A percentile compares a stretch with the other conserved stretches of the same genome.
Evolutionary conservation across 345 rosid species (phyloP).

Genomic region (Syzygium aromaticum): DNA sequence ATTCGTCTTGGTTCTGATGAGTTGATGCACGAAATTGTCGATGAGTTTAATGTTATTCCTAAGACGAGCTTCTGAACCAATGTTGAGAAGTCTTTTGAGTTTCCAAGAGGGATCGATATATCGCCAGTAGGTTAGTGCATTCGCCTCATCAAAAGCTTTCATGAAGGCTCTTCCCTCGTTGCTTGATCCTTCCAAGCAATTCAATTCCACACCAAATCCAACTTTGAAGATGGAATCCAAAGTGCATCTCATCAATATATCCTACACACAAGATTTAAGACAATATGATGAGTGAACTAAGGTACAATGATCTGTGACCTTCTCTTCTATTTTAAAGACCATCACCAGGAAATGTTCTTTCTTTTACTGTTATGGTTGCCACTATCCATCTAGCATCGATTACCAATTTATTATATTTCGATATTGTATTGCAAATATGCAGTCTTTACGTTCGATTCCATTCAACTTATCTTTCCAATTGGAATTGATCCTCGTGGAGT

Average conservation of each 20-base stretch:
- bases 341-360: neutral
- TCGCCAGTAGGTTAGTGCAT: conserved; percentile 39
- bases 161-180: conserved; percentile 34
- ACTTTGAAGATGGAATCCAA: conserved; percentile 77
- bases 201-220: conserved; percentile 63
- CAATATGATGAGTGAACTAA: neutral
- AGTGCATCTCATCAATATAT: conserved; percentile 52
- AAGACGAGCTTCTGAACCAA: conserved; percentile 47
- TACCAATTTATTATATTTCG: neutral
- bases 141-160: conserved; percentile 68
- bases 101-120: conserved; percentile 65
- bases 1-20: conserved; percentile 40
- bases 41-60: conserved; percentile 34
- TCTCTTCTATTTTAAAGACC: neutral
- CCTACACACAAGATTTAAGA: conserved; percentile 19
- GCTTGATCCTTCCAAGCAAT: conserved; percentile 48
- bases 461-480: neutral
- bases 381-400: neutral
- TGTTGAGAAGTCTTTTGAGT: conserved; percentile 39
- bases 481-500: neutral
- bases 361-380: neutral
- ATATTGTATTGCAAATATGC: neutral
- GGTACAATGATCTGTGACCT: neutral
- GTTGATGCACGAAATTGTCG: conserved; percentile 36
- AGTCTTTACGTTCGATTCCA: neutral